Conservation (phyloP, 495 filamentous ascomycete species). For the Trichocladium antarcticum region DNA sequence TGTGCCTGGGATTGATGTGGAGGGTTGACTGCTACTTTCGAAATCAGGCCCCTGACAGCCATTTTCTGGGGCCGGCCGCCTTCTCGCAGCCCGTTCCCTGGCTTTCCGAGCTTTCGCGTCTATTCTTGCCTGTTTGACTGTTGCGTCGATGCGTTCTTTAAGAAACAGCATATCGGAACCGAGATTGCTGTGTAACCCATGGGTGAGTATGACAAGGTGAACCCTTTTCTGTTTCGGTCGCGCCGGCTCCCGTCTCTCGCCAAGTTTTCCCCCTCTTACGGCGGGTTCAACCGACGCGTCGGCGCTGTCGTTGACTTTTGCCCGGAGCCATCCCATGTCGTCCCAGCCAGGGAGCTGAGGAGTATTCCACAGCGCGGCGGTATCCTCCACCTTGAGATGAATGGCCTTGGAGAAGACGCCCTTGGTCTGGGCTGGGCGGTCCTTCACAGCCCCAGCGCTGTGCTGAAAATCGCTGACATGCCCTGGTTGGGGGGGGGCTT, state of each 20-base stretch:
- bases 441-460: slow-evolving; percentile 36
- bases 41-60: slow-evolving; percentile 25
- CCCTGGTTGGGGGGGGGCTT: slow-evolving; percentile 45
- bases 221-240: slow-evolving; percentile 53
- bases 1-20: neutral
- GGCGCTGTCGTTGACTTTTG: slow-evolving; percentile 19
- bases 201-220: slow-evolving; percentile 84
- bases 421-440: slow-evolving; percentile 41
- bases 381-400: slow-evolving; percentile 71
- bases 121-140: slow-evolving; percentile 55
- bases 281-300: slow-evolving; percentile 14
- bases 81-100: slow-evolving; percentile 27
- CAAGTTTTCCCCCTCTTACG: neutral
- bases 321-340: slow-evolving; percentile 27
- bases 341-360: slow-evolving; percentile 63
- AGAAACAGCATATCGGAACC: slow-evolving; percentile 93
- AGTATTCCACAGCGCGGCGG: slow-evolving; percentile 77
- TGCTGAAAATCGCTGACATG: slow-evolving; percentile 61
- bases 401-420: slow-evolving; percentile 74
- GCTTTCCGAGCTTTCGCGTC: slow-evolving; percentile 48
- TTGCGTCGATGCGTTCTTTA: slow-evolving; percentile 90
- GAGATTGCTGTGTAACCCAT: slow-evolving; percentile 94
- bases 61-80: slow-evolving; percentile 39
- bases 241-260: slow-evolving; percentile 5
- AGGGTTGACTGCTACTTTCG: neutral